phyloP scores from a whole-genome alignment of 2,329 filamentous ascomycete genomes.

The Chrysosporium keratinophilum region DNA sequence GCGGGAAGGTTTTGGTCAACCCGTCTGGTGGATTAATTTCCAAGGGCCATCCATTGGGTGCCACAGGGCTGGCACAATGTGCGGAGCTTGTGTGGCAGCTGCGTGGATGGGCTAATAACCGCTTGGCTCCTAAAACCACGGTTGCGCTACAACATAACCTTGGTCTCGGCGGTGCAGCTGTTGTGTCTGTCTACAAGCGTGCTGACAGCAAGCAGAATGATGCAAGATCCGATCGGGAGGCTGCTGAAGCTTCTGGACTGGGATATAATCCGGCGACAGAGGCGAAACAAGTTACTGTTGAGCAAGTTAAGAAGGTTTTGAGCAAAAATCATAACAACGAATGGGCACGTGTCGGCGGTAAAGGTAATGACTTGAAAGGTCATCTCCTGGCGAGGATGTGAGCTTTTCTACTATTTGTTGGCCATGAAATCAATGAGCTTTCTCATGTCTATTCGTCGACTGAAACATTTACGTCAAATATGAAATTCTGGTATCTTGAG shows the following conservation, averaged over 20 bases:
- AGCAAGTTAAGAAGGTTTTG: conserved; percentile 11
- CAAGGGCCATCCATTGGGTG: conserved; percentile 26
- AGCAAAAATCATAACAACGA: conserved; percentile 11
- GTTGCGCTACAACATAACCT: conserved; percentile 25
- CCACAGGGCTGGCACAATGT: conserved; percentile 25
- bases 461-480: no score
- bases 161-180: conserved; percentile 23
- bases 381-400: conserved; percentile 12
- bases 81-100: conserved; percentile 26
- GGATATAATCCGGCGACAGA: conserved; percentile 14
- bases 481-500: no score
- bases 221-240: not conserved
- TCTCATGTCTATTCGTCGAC: no score
- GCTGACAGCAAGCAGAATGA: conserved; percentile 8
- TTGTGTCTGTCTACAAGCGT: conserved; percentile 20
- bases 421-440: no score
- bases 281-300: conserved; percentile 10
- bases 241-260: not conserved
- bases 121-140: conserved; percentile 15
- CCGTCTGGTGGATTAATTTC: conserved; percentile 25
- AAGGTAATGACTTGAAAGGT: conserved; percentile 8
- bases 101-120: conserved; percentile 24
- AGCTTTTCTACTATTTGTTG: not conserved
- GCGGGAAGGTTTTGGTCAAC: conserved; percentile 21
- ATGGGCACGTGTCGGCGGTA: conserved; percentile 11